These are phyloP conservation scores for Penicillium hordei DNA, from an alignment of 2,329 filamentous ascomycete genomes.

Conservation along the genomic window DNA sequence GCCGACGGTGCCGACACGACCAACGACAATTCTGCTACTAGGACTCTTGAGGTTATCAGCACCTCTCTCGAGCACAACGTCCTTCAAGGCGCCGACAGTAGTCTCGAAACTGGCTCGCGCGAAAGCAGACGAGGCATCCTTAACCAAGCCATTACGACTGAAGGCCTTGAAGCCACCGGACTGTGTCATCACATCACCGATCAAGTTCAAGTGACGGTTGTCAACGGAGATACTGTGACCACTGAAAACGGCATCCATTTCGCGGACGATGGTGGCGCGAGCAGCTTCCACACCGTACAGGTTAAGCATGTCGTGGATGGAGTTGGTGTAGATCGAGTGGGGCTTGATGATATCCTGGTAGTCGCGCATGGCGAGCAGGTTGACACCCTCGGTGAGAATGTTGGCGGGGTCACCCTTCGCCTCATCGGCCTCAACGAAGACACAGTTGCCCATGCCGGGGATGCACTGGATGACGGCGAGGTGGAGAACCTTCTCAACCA, in stretches of 20 bases:
- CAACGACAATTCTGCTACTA: constrained; percentile 83
- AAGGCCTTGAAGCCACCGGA: constrained; percentile 87
- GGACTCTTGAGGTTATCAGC: constrained; percentile 85
- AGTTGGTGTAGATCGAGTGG: constrained; percentile 85
- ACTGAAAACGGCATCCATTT: constrained; percentile 81
- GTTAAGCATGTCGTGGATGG: constrained; percentile 78
- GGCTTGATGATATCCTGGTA: constrained; percentile 84
- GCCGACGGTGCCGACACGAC: constrained; percentile 76
- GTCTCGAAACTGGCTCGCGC: constrained; percentile 99
- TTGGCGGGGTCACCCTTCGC: constrained; percentile 50
- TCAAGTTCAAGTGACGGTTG: constrained; percentile 87
- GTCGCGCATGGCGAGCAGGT: constrained; percentile 85
- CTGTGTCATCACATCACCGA: constrained; percentile 97
- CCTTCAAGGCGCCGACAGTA: constrained; percentile 87
- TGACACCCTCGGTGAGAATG: constrained; percentile 80
- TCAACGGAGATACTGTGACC: constrained; percentile 93
- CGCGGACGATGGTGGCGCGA: constrained; percentile 79
- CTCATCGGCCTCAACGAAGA: constrained; percentile 61
- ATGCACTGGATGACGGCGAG: constrained; percentile 86
- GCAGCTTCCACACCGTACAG: constrained; percentile 94
- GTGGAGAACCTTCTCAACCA: constrained; percentile 78
- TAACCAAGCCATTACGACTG: constrained; percentile 79
- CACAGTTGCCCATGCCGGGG: constrained; percentile 70
- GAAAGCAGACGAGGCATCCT: constrained; percentile 81
- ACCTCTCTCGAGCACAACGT: constrained; percentile 86